Evolutionary conservation across 306 rosid species (phyloP), one percentile per base, ranked within the genome.

Genomic region (Quercus engelmannii): DNA sequence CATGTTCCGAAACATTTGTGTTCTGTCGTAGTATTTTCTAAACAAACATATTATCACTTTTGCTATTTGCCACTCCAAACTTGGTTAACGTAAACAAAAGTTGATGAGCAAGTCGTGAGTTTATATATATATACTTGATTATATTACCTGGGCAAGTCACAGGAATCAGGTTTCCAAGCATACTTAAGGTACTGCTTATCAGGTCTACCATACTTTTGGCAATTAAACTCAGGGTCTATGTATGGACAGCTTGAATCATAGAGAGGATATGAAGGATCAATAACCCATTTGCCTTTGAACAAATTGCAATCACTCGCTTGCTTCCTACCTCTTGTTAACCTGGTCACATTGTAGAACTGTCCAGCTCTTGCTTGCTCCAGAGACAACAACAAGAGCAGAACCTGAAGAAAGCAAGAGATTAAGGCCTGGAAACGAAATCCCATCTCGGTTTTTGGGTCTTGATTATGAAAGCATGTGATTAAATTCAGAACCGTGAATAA

Each of bases 101-200:
- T 38, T 38, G 46, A 28, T 25, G 15, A 15, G 26, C 10, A 21
- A 19, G 61, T 35, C 15, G 63, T 17, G 35, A 62, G 33, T 38
- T 38, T 38, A 38, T 38, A 38, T 38, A 35, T 35, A 38, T 38
- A 38, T 38, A 38, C 43, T 38, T 38, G 43, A 38, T 1, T 3
- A 49, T 3, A 25, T 51, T 81, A 92, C 99, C 99, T 95, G 59
- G 96, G 97, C 55, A 93, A 76, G 75, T 82, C 54, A 81, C 99
- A 95, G 0, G 96, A 84, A 70, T 82, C 89, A 52, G 99, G 99
- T 67, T 89, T 89, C 99, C 99, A 95, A 11, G 97, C 82, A 70
- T 90, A 95, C 85, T 90, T 91, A 85, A 95, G 99, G 84, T 86
- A 95, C 80, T 88, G 92, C n/a, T 77, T 86, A 5, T 95, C 99